phyloP scores from a whole-genome alignment of 768 basidiomycete species.

The Pulveroboletus sp. region DNA sequence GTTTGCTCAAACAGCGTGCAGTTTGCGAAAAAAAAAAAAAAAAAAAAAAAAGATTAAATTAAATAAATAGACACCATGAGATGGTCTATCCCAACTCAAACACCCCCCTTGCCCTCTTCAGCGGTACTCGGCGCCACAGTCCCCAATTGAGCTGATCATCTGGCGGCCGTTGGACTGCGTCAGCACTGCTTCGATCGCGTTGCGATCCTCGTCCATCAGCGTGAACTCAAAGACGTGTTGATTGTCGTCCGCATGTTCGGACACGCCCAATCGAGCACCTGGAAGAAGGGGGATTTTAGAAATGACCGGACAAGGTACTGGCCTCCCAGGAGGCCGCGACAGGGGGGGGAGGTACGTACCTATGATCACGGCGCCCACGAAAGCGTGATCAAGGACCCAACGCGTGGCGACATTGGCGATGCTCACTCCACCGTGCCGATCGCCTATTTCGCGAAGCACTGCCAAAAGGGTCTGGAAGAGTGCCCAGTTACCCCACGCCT shows the following conservation, averaged over 20 bases:
- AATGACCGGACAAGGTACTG: background rate
- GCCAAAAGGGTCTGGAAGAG: slow-evolving; percentile 66
- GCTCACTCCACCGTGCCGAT: slow-evolving; percentile 59
- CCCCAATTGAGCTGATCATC: slow-evolving; percentile 67
- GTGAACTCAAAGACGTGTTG: slow-evolving; percentile 53
- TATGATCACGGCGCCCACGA: slow-evolving; percentile 76
- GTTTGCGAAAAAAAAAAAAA: too few relatives aligned
- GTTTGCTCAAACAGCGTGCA: too few relatives aligned
- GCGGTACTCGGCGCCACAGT: slow-evolving; percentile 84
- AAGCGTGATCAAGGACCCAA: slow-evolving; percentile 76
- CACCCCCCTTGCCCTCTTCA: background rate
- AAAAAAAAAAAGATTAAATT: too few relatives aligned
- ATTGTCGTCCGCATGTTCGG: slow-evolving; percentile 72
- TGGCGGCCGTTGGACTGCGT: slow-evolving; percentile 53
- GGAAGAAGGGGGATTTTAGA: background rate
- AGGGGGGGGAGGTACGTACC: slow-evolving; percentile 36
- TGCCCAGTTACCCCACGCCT: slow-evolving; percentile 73
- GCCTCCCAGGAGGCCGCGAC: background rate
- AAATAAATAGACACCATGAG: background rate
- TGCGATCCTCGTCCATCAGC: slow-evolving; percentile 52
- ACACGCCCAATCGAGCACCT: slow-evolving; percentile 73
- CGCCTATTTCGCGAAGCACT: slow-evolving; percentile 58
- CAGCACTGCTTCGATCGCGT: slow-evolving; percentile 60
- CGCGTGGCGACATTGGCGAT: slow-evolving; percentile 78
- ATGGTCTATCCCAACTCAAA: background rate